Conservation (phyloP, 345 rosid species). For the Camelina laxa region DNA sequence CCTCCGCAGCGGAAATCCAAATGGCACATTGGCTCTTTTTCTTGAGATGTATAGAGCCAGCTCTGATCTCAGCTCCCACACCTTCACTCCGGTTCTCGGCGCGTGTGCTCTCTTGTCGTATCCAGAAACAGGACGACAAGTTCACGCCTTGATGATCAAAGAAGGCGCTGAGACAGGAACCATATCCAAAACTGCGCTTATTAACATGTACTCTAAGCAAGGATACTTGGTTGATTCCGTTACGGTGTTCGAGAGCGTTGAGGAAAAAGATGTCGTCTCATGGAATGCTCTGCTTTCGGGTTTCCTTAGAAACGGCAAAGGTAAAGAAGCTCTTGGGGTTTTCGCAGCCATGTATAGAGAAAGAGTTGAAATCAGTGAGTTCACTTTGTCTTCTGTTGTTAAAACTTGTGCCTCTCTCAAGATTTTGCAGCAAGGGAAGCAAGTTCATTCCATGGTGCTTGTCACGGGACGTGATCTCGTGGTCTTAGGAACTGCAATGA, state of each 20-base stretch:
- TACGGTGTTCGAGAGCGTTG: conserved; percentile 59
- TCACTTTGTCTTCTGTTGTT: conserved; percentile 67
- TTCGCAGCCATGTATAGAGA: conserved; percentile 63
- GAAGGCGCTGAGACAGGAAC: conserved; percentile 61
- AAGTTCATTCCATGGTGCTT: conserved; percentile 69
- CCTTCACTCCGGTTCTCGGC: conserved; percentile 71
- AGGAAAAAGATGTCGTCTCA: conserved; percentile 61
- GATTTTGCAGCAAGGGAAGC: conserved; percentile 71
- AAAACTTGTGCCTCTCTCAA: conserved; percentile 63
- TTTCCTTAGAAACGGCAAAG: conserved; percentile 57
- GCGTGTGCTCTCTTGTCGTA: conserved; percentile 63
- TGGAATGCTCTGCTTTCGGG: conserved; percentile 84
- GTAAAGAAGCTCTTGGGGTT: conserved; percentile 58
- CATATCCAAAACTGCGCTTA: conserved; percentile 64
- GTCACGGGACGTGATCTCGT: conserved; percentile 75
- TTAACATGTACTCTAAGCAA: conserved; percentile 72
- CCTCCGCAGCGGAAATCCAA: conserved; percentile 50
- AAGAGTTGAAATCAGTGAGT: conserved; percentile 62
- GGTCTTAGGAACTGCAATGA: conserved; percentile 69
- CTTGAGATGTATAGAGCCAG: conserved; percentile 43
- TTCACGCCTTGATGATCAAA: conserved; percentile 75
- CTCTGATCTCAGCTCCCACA: conserved; percentile 53
- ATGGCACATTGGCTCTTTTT: conserved; percentile 63
- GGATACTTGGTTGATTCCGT: conserved; percentile 55
- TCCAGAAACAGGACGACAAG: conserved; percentile 62